A percentile compares a stretch with the other conserved stretches of the same genome.
Conservation (phyloP, 1,139 yeast genomes). For the Candida tunisiensis region DNA sequence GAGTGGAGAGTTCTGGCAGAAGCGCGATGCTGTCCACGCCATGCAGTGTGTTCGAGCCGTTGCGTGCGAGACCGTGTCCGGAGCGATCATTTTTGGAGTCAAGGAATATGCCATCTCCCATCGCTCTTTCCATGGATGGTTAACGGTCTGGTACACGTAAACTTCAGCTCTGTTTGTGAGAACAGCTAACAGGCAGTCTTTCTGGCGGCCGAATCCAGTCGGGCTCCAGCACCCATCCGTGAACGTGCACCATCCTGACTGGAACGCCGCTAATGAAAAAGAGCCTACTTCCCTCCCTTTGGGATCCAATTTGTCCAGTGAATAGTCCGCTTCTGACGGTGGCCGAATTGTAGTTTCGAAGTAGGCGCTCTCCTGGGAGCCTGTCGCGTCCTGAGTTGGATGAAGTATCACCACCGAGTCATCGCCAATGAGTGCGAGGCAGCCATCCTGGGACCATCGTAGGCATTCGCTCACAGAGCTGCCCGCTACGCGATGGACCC, state of each 20-base stretch:
- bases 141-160: background rate
- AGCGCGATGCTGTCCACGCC: too few species aligned
- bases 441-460: background rate
- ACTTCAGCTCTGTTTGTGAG: background rate
- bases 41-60: too few species aligned
- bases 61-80: too few species aligned
- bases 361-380: background rate
- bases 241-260: conserved; percentile 3
- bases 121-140: too few species aligned
- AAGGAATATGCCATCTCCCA: too few species aligned
- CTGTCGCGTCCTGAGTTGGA: background rate
- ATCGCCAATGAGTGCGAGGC: background rate
- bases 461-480: background rate
- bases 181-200: background rate
- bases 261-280: conserved; percentile 2
- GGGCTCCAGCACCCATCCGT: conserved; percentile 4
- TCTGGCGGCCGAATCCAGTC: conserved; percentile 2
- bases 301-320: conserved; percentile 1
- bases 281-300: conserved; percentile 1
- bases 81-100: too few species aligned
- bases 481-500: background rate
- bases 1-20: too few species aligned
- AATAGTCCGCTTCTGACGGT: conserved; percentile 2
- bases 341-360: conserved; percentile 1
- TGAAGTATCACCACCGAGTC: background rate